phyloP scores from a whole-genome alignment of 768 basidiomycete genomes.

The Boletus rubropictus region DNA sequence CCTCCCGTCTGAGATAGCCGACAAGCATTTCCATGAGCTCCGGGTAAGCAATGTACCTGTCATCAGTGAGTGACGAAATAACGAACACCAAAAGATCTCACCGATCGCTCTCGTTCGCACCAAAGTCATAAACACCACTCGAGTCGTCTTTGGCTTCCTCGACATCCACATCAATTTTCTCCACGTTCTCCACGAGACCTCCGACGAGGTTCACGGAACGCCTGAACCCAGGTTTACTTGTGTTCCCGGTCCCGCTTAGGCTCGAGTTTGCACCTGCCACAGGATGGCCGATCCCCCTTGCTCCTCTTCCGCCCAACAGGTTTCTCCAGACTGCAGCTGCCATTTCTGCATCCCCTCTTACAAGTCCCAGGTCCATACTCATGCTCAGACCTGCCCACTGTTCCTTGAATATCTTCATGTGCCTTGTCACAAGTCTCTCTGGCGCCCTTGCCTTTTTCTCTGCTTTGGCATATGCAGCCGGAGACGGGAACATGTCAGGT shows the following conservation, averaged over 20 bases:
- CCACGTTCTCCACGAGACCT: slow-evolving; percentile 54
- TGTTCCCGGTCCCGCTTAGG: slow-evolving; percentile 7
- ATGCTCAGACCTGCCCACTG: slow-evolving; percentile 84
- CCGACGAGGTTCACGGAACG: slow-evolving; percentile 69
- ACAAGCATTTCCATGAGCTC: slow-evolving; percentile 69
- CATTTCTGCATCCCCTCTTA: slow-evolving; percentile 73
- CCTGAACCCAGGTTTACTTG: slow-evolving; percentile 35
- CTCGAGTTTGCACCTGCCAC: slow-evolving; percentile 1
- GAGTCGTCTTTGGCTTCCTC: slow-evolving; percentile 61
- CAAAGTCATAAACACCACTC: slow-evolving; percentile 69
- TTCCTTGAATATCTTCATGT: slow-evolving; percentile 89
- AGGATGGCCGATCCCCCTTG: slow-evolving; percentile 53
- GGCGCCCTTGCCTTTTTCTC: slow-evolving; percentile 48
- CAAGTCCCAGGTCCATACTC: slow-evolving; percentile 72
- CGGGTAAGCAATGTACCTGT: slow-evolving; percentile 69
- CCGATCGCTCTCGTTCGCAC: slow-evolving; percentile 41
- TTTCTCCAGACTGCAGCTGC: slow-evolving; percentile 91
- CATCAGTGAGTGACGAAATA: slow-evolving; percentile 15
- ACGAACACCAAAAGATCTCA: slow-evolving; percentile 6
- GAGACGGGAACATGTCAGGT: slow-evolving; percentile 24
- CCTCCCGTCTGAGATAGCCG: slow-evolving; percentile 65
- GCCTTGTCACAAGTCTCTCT: slow-evolving; percentile 72
- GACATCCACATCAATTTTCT: slow-evolving; percentile 50
- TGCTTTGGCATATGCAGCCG: slow-evolving; percentile 25
- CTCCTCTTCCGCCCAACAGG: slow-evolving; percentile 78